Percentiles rank a stretch among this genome's conserved stretches.
Conservation (phyloP, 176 grass and related monocot species). For the Rhynchospora pubera region DNA sequence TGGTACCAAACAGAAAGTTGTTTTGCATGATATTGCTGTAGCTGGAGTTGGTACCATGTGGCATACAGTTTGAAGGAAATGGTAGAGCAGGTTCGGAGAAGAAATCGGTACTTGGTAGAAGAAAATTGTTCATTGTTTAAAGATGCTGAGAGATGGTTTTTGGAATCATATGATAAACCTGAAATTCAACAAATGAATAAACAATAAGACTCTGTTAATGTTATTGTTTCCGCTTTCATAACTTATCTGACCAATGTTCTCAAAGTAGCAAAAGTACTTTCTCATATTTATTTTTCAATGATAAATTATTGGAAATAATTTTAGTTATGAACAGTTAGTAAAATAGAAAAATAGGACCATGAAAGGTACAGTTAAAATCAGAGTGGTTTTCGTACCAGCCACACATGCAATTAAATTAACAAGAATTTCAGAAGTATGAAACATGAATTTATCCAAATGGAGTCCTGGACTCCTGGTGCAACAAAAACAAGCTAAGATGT, state of each 20-base stretch:
- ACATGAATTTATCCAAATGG: background rate
- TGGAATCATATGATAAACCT: slow-evolving; percentile 20
- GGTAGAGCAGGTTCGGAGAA: slow-evolving; percentile 23
- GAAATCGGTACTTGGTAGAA: slow-evolving; percentile 28
- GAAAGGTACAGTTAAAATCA: background rate
- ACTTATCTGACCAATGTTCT: background rate
- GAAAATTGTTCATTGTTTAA: slow-evolving; percentile 33
- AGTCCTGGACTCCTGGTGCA: background rate
- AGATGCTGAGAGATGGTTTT: slow-evolving; percentile 25
- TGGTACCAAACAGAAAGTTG: slow-evolving; percentile 28
- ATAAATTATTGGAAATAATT: background rate
- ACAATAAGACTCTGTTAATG: background rate
- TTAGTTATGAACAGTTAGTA: background rate
- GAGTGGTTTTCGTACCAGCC: background rate
- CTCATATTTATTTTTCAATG: background rate
- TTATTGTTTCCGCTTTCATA: background rate
- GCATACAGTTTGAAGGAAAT: slow-evolving; percentile 29
- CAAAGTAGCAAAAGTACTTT: background rate
- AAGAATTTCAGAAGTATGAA: background rate
- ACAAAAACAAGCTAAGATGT: slow-evolving; percentile 7
- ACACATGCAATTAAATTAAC: background rate
- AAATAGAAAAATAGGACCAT: background rate
- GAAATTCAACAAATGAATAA: slow-evolving; percentile 3
- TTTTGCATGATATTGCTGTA: slow-evolving; percentile 17
- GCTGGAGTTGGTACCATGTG: slow-evolving; percentile 22